Evolutionary conservation across 1,139 yeast genomes (phyloP).

Genomic region (Pichia sp.): DNA sequence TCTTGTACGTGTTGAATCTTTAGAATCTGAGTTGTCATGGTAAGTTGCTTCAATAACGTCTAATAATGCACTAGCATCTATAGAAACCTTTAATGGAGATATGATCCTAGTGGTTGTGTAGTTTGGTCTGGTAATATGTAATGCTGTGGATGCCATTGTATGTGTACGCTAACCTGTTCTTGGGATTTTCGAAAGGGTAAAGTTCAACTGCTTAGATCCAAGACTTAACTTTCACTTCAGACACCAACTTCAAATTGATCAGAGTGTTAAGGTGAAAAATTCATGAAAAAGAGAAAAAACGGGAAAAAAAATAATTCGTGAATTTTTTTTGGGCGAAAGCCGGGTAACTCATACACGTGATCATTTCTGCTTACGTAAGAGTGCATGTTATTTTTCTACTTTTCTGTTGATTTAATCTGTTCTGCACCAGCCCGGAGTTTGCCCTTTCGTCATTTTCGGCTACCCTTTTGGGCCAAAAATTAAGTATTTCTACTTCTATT

Average conservation of each 20-base stretch:
- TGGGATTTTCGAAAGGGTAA: too few species aligned
- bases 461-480: too few species aligned
- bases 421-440: too few species aligned
- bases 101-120: conserved; percentile 47
- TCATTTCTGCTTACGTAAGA: too few species aligned
- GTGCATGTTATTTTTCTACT: too few species aligned
- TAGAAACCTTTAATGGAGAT: conserved; percentile 41
- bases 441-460: too few species aligned
- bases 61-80: conserved; percentile 72
- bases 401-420: too few species aligned
- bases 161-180: too few species aligned
- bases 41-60: conserved; percentile 63
- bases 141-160: conserved; percentile 33
- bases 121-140: conserved; percentile 63
- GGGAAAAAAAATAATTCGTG: background rate
- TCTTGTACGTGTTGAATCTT: conserved; percentile 42
- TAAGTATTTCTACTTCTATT: too few species aligned
- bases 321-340: too few species aligned
- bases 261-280: conserved; percentile 11
- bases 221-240: too few species aligned
- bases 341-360: background rate
- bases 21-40: conserved; percentile 39
- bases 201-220: too few species aligned
- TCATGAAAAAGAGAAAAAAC: conserved; percentile 10
- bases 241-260: background rate